A percentile compares a stretch with the other conserved stretches of the same genome.
phyloP scores from a whole-genome alignment of 163 green algal genomes.

The Smithsoniella earleae region DNA sequence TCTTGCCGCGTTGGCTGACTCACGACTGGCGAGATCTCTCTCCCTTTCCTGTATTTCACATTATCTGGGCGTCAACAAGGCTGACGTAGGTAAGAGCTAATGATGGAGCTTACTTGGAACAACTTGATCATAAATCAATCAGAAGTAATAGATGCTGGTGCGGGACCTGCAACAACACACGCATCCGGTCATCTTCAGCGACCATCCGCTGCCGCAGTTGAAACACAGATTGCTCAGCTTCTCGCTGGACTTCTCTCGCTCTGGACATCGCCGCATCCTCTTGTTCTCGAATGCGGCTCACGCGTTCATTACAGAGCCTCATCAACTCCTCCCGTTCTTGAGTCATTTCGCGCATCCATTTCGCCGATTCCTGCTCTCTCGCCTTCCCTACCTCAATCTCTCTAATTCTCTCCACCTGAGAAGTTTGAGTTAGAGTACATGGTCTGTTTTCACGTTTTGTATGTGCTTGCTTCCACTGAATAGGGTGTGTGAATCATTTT shows the following conservation, averaged over 20 bases:
- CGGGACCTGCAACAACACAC: background rate
- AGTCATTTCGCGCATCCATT: slow-evolving; percentile 1
- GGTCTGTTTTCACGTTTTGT: background rate
- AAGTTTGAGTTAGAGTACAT: background rate
- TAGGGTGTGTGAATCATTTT: no score
- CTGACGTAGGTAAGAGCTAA: background rate
- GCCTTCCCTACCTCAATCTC: slow-evolving; percentile 23
- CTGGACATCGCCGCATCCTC: slow-evolving; percentile 2
- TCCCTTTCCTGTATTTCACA: slow-evolving; percentile 16
- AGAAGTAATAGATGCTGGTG: background rate
- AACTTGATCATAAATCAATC: background rate
- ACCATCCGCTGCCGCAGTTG: slow-evolving; percentile 13
- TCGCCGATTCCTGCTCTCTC: background rate
- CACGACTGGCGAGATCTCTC: background rate
- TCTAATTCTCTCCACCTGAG: background rate
- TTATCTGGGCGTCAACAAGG: background rate
- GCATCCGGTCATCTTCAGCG: slow-evolving; percentile 21
- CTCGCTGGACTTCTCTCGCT: background rate
- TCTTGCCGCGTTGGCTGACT: background rate
- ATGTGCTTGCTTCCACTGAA: background rate
- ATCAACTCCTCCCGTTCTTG: slow-evolving; percentile 10
- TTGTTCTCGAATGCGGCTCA: background rate
- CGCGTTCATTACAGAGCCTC: background rate
- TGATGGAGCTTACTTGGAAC: background rate
- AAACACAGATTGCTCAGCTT: background rate